Percentiles rank a stretch among this genome's conserved stretches.
Evolutionary conservation across 2,329 filamentous ascomycete species (phyloP).

Genomic region (Elsinoe arachidis): DNA sequence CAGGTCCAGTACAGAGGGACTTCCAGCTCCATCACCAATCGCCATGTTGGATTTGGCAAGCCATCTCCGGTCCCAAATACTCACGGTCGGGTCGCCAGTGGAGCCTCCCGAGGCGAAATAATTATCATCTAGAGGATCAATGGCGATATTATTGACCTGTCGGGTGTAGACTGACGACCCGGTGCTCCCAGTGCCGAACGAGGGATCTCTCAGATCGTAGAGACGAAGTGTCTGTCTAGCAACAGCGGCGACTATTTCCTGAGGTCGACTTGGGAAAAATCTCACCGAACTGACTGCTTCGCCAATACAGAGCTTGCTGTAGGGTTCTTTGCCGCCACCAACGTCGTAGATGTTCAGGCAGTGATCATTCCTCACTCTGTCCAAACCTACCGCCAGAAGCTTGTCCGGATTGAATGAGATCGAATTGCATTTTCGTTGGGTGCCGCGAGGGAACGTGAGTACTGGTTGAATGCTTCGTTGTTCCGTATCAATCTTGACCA

Average conservation of each 20-base stretch:
- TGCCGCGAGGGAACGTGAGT: conserved; percentile 38
- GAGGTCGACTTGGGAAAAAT: conserved; percentile 70
- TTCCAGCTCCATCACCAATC: conserved; percentile 45
- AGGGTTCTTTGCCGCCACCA: conserved; percentile 45
- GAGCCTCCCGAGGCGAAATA: conserved; percentile 73
- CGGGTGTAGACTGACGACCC: conserved; percentile 43
- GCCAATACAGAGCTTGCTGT: conserved; percentile 48
- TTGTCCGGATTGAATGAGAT: conserved; percentile 68
- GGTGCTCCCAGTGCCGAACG: conserved; percentile 24
- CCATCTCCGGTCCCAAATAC: conserved; percentile 67
- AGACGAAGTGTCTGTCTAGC: conserved; percentile 66
- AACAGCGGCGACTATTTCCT: conserved; percentile 66
- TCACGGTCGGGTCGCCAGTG: conserved; percentile 63
- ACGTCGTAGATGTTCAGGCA: conserved; percentile 79
- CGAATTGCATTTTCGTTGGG: conserved; percentile 69
- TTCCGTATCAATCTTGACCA: conserved; percentile 64
- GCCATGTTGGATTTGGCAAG: conserved; percentile 23
- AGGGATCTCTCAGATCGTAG: conserved; percentile 59
- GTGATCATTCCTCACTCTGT: conserved; percentile 71
- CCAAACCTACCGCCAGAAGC: conserved; percentile 67
- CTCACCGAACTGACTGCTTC: conserved; percentile 75
- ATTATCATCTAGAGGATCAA: conserved; percentile 72
- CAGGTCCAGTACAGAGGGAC: conserved; percentile 48
- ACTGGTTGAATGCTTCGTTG: conserved; percentile 39
- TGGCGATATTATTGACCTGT: conserved; percentile 59